Conservation (phyloP, 2,329 filamentous ascomycete species). For the Moelleriella libera region DNA sequence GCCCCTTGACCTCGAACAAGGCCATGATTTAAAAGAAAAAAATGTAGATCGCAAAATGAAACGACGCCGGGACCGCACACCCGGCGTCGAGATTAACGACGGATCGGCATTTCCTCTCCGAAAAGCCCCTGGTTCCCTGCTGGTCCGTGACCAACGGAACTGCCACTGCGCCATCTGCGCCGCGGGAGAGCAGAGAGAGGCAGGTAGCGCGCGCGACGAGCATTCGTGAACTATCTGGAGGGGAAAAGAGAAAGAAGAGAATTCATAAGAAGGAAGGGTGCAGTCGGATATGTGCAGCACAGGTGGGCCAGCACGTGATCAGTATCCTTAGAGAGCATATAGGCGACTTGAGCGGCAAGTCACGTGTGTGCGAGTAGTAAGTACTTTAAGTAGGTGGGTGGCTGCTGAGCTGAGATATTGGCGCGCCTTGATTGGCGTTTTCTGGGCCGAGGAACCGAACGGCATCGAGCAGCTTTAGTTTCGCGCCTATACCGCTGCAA, state of each 20-base stretch:
- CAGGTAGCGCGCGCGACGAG: constrained; percentile 19
- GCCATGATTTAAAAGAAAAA: neutral
- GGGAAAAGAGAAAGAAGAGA: constrained; percentile 19
- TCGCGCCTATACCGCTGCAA: too few species aligned
- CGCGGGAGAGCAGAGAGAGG: constrained; percentile 6
- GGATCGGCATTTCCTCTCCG: constrained; percentile 34
- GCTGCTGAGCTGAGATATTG: constrained; percentile 16
- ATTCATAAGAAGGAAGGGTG: constrained; percentile 4
- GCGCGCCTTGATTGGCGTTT: constrained; percentile 20
- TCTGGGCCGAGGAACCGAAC: constrained; percentile 27
- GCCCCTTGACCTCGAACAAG: too few species aligned
- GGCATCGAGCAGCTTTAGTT: too few species aligned
- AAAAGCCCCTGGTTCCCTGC: constrained; percentile 6
- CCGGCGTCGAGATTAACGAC: constrained; percentile 43
- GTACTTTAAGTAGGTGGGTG: constrained; percentile 8
- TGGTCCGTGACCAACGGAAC: too few species aligned
- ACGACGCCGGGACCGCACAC: constrained; percentile 33
- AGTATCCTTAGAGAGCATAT: neutral
- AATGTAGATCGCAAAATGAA: constrained; percentile 47
- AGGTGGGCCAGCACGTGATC: constrained; percentile 8
- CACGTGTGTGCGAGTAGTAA: constrained; percentile 11
- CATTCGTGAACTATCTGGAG: constrained; percentile 37
- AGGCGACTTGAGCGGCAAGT: constrained; percentile 2
- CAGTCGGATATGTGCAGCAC: neutral
- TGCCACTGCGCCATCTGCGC: too few species aligned